These are phyloP conservation scores for Xylariaceae sp. DNA, from an alignment of 2,329 filamentous ascomycete genomes.

Conservation along the genomic window DNA sequence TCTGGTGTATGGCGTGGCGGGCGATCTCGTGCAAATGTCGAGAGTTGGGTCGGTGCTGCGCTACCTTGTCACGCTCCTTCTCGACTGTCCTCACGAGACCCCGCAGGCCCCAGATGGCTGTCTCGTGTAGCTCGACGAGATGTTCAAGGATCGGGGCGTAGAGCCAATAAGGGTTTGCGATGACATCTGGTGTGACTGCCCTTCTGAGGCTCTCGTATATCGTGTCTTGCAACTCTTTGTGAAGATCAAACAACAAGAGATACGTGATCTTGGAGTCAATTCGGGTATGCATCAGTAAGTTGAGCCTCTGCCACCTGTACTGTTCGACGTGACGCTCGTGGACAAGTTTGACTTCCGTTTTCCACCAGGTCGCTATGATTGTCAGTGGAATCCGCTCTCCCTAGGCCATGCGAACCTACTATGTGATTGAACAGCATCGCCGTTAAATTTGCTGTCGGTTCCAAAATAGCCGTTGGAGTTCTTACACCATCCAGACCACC, in stretches of 20 bases:
- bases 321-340: not conserved
- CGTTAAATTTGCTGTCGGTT: not conserved
- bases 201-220: conserved; percentile 7
- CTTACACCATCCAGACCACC: not conserved
- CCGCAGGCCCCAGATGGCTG: conserved; percentile 38
- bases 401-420: not conserved
- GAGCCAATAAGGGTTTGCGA: conserved; percentile 34
- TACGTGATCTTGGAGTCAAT: conserved; percentile 19
- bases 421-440: not conserved
- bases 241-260: conserved; percentile 31
- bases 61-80: conserved; percentile 10
- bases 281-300: conserved; percentile 30
- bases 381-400: not conserved
- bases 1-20: conserved; percentile 42
- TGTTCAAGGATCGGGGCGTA: conserved; percentile 30
- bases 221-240: not conserved
- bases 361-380: not conserved
- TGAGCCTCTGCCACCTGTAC: conserved; percentile 36
- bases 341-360: not conserved
- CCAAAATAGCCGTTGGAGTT: not conserved
- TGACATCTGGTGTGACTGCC: no score
- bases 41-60: conserved; percentile 32
- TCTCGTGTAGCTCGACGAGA: conserved; percentile 30
- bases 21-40: conserved; percentile 37
- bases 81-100: conserved; percentile 34